Evolutionary conservation across 1,284 basidiomycete species (phyloP), one percentile per base, ranked within the genome.

Genomic region (Pyrrhoderma noxium): DNA sequence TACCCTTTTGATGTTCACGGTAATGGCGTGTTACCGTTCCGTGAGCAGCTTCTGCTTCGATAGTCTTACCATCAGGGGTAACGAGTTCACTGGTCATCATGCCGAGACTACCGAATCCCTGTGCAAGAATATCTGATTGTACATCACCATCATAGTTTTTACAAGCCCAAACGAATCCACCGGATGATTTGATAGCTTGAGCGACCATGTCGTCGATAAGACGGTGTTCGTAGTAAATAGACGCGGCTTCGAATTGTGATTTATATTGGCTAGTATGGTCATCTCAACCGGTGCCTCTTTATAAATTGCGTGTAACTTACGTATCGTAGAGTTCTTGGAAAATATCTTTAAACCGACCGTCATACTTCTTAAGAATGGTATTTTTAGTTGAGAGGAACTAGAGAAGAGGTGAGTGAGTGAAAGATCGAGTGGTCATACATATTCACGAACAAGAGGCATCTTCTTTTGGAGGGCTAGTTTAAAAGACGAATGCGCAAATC

Each of bases 71-170:
- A 62, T 96, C 94, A 38, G 96, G 95, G 3, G 96, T 98, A 67
- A 99, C 83, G 49, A 98, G 80, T 70, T 98, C 95, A 40, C 82
- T 88, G 23, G 94, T 97, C 95, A 99, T 99, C 92, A 97, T 93
- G 31, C 94, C 93, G 48, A 97, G 73, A 56, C 79, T 84, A 57
- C 94, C 94, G 65, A 94, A 93, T 48, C 94, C 95, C 72, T 96
- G 93, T 1, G 92, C 93, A 55, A 94, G 84, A 63, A 94, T 91
- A 64, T 94, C 92, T 53, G 80, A 85, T 72, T 92, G 85, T 34
- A 97, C 91, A 65, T 96, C 93, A 46, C 93, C 93, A 63, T 96
- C 93, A 74, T 96, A 95, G 75, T 95, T 95, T 79, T 96, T 97
- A 69, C 83, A 85, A 3, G 95, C 95, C 94, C 93, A 96, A 18